A percentile compares a stretch with the other conserved stretches of the same genome.
Conservation (phyloP, 441 rosid species). For the Eutrema salsugineum region DNA sequence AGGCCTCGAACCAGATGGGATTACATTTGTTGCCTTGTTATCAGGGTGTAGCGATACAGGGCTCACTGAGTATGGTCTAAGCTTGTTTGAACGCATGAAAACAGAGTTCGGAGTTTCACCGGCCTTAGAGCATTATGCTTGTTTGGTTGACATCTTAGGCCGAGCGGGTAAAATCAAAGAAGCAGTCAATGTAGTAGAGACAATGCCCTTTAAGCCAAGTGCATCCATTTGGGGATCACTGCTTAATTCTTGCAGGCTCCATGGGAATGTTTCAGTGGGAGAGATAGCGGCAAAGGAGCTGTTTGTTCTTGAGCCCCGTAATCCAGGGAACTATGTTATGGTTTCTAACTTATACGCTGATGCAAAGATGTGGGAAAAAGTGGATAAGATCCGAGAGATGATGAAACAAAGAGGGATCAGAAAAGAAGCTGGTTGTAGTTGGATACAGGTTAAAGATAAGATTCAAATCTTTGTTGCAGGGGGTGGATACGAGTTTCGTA, state of each 20-base stretch:
- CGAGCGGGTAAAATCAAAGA: constrained; percentile 29
- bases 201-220: constrained; percentile 28
- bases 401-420: constrained; percentile 38
- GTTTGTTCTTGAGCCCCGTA: constrained; percentile 37
- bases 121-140: constrained; percentile 32
- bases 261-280: constrained; percentile 29
- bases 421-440: constrained; percentile 46
- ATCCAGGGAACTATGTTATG: constrained; percentile 42
- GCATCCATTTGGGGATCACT: constrained; percentile 33
- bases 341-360: constrained; percentile 38
- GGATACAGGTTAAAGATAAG: constrained; percentile 34
- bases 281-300: constrained; percentile 29
- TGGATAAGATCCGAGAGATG: constrained; percentile 29
- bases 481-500: constrained; percentile 38
- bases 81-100: constrained; percentile 30
- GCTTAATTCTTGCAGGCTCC: constrained; percentile 34
- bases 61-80: constrained; percentile 20
- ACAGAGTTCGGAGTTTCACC: constrained; percentile 22
- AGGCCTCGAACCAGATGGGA: constrained; percentile 20
- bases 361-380: constrained; percentile 39
- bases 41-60: constrained; percentile 37
- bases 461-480: constrained; percentile 37
- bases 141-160: constrained; percentile 34
- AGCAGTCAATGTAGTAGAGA: constrained; percentile 24
- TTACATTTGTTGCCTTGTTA: constrained; percentile 34